Percentiles rank a stretch among this genome's conserved stretches.
Conservation (phyloP, 768 basidiomycete genomes). For the Lactarius pseudohatsudake region DNA sequence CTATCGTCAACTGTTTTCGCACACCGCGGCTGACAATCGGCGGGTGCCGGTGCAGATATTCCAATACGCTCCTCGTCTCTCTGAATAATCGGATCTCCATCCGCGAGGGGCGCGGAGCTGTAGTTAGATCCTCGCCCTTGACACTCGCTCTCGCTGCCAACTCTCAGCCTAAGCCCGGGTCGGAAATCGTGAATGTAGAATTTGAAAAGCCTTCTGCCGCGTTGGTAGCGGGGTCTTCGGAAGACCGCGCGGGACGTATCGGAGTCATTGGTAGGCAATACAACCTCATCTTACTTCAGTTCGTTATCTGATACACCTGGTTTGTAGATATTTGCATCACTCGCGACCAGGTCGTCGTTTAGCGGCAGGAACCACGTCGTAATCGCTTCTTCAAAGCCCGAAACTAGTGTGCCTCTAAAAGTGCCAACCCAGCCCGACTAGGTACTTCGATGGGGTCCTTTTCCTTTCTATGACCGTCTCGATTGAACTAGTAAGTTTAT, state of each 20-base stretch:
- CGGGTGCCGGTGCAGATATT: neutral
- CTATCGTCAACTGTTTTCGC: neutral
- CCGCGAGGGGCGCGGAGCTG: neutral
- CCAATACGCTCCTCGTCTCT: conserved; percentile 17
- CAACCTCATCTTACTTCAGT: no score
- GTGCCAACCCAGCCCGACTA: no score
- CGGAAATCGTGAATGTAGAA: neutral
- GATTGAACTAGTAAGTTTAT: no score
- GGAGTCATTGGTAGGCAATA: neutral
- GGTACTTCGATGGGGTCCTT: no score
- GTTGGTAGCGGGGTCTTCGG: no score
- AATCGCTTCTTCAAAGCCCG: no score
- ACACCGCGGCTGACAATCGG: neutral
- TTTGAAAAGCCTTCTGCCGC: neutral
- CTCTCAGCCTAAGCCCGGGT: neutral
- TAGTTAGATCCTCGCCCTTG: neutral
- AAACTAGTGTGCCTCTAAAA: no score
- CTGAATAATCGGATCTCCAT: conserved; percentile 21
- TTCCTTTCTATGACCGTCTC: no score
- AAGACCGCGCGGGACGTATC: neutral
- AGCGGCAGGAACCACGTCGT: no score
- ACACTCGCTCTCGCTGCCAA: neutral
- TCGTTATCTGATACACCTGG: no score
- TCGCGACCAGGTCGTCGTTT: no score
- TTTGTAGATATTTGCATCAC: no score